Conservation (phyloP, 768 basidiomycete genomes). For the Hysterangium stoloniferum region DNA sequence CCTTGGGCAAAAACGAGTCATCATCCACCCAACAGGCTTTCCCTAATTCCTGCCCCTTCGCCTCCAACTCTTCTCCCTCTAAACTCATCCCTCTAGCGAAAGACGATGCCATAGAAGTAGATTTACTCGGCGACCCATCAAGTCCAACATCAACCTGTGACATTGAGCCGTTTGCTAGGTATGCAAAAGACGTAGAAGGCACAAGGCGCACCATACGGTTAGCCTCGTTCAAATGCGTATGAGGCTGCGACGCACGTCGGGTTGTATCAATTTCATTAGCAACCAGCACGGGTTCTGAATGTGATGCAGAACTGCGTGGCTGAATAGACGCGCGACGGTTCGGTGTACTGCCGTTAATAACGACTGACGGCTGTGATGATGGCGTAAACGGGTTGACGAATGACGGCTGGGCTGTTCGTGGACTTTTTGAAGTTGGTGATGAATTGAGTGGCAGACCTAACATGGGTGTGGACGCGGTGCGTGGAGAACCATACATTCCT, state of each 20-base stretch:
- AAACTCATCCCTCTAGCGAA: constrained; percentile 30
- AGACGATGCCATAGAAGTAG: constrained; percentile 23
- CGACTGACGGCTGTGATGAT: constrained; percentile 5
- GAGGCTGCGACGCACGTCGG: constrained; percentile 1
- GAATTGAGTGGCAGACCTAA: neutral
- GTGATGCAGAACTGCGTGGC: neutral
- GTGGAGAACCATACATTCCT: constrained; percentile 3
- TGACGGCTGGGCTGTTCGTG: neutral
- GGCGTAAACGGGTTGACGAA: constrained; percentile 4
- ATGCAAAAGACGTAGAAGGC: constrained; percentile 10
- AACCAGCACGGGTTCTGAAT: constrained; percentile 1
- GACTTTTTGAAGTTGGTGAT: neutral
- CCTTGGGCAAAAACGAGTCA: constrained; percentile 71
- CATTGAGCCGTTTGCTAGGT: constrained; percentile 12
- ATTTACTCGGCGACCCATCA: constrained; percentile 37
- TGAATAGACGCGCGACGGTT: neutral
- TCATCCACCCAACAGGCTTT: constrained; percentile 81
- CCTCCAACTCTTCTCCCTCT: constrained; percentile 51
- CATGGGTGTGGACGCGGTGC: constrained; percentile 5
- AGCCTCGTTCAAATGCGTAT: constrained; percentile 13
- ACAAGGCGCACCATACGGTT: constrained; percentile 16
- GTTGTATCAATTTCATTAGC: neutral
- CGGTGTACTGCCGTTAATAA: constrained; percentile 1
- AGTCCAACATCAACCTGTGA: constrained; percentile 53
- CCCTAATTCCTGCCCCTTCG: constrained; percentile 65